Percentiles rank a stretch among this genome's conserved stretches.
phyloP scores from a whole-genome alignment of 2,329 filamentous ascomycete genomes.

The Dryadomyces quercivorus region DNA sequence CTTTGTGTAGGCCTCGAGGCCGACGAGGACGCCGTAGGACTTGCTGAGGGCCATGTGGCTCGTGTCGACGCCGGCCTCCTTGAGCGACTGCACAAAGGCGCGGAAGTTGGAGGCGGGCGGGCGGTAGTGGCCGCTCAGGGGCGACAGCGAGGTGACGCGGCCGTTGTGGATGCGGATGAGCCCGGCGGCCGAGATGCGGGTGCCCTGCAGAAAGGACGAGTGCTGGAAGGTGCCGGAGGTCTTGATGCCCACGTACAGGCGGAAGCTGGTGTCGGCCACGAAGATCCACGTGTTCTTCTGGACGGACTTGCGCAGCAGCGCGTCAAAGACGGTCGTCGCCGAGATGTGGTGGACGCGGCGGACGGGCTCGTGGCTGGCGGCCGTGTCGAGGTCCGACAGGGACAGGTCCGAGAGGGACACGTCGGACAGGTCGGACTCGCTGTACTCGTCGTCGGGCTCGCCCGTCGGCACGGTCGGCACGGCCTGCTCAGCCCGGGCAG shows the following conservation, averaged over 20 bases:
- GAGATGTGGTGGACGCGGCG: conserved; percentile 44
- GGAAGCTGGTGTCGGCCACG: conserved; percentile 73
- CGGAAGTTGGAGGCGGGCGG: conserved; percentile 75
- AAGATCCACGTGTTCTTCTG: conserved; percentile 92
- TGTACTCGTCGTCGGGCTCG: too few relatives aligned
- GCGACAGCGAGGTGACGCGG: conserved; percentile 60
- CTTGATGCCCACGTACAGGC: conserved; percentile 84
- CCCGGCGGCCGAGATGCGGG: conserved; percentile 70
- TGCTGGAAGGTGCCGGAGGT: conserved; percentile 82
- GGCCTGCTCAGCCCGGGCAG: conserved; percentile 18
- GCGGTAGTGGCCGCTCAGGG: conserved; percentile 68
- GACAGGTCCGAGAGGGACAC: background rate
- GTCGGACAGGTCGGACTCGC: background rate
- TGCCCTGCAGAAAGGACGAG: conserved; percentile 75
- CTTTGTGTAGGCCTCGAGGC: conserved; percentile 67
- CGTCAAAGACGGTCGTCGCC: conserved; percentile 62
- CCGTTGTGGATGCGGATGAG: conserved; percentile 78
- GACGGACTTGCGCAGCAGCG: conserved; percentile 64
- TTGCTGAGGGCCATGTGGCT: conserved; percentile 65
- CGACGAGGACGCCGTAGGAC: conserved; percentile 70
- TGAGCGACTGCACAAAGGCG: conserved; percentile 63
- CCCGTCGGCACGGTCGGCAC: conserved; percentile 14
- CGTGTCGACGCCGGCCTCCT: conserved; percentile 67
- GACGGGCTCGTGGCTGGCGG: conserved; percentile 14
- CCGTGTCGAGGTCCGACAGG: background rate